Percentiles rank a stretch among this genome's conserved stretches.
Conservation (phyloP, 352 stramenopile genomes). For the Peronospora belbahrii region DNA sequence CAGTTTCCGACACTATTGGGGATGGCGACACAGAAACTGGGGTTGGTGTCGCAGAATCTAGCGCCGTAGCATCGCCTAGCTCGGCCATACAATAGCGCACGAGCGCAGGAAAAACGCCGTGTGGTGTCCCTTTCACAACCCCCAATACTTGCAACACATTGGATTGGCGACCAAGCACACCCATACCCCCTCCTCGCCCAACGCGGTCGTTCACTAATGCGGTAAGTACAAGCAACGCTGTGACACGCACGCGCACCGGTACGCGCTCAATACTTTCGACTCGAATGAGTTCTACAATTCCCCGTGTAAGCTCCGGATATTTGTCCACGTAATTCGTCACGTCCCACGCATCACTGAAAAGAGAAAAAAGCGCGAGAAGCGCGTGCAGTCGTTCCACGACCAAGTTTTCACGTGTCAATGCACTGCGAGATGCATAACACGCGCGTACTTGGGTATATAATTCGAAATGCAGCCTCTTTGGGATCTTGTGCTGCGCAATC, state of each 20-base stretch:
- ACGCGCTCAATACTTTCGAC: slow-evolving; percentile 60
- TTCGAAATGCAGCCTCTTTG: slow-evolving; percentile 61
- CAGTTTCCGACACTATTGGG: slow-evolving; percentile 37
- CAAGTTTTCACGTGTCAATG: slow-evolving; percentile 33
- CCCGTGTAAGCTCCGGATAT: slow-evolving; percentile 63
- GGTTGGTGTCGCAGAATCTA: slow-evolving; percentile 2
- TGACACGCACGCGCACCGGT: slow-evolving; percentile 47
- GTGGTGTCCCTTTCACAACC: slow-evolving; percentile 67
- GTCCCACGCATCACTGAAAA: slow-evolving; percentile 67
- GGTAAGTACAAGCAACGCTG: slow-evolving; percentile 62
- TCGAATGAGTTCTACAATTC: slow-evolving; percentile 66
- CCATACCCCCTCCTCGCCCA: slow-evolving; percentile 52
- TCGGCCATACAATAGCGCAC: slow-evolving; percentile 75
- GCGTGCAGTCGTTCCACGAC: slow-evolving; percentile 66
- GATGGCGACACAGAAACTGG: slow-evolving; percentile 6
- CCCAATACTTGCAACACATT: slow-evolving; percentile 70
- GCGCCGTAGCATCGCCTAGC: slow-evolving; percentile 32
- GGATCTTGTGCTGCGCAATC: slow-evolving; percentile 43
- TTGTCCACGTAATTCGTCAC: slow-evolving; percentile 74
- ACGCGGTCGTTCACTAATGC: slow-evolving; percentile 73
- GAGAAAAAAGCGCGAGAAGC: slow-evolving; percentile 64
- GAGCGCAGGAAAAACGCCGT: slow-evolving; percentile 75
- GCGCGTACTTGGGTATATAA: slow-evolving; percentile 60
- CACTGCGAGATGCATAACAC: slow-evolving; percentile 29
- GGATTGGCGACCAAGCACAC: slow-evolving; percentile 68